Conservation (phyloP, 2,329 filamentous ascomycete genomes). For the Chaetomiaceae sp. region DNA sequence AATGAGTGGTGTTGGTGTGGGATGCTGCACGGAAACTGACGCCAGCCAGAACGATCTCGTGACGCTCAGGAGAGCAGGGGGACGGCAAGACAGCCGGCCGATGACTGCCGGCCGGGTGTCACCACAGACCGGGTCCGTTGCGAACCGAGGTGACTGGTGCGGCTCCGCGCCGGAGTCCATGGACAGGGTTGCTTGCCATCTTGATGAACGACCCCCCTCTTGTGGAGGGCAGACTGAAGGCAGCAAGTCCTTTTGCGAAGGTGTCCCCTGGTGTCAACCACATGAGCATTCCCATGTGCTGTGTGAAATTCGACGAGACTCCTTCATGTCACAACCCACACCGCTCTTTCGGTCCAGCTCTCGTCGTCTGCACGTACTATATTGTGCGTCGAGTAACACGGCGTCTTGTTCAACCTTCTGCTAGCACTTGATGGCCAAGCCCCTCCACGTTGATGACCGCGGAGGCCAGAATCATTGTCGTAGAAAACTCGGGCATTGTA, state of each 20-base stretch:
- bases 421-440: not conserved
- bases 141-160: no score
- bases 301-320: not conserved
- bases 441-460: no score
- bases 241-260: no score
- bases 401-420: not conserved
- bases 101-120: conserved; percentile 2
- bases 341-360: conserved; percentile 13
- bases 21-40: conserved; percentile 14
- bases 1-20: conserved; percentile 5
- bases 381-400: conserved; percentile 13
- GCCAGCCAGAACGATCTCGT: conserved; percentile 18
- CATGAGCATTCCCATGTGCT: not conserved
- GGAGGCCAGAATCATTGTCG: no score
- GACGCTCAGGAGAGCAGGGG: conserved; percentile 9
- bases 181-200: no score
- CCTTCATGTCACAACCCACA: not conserved
- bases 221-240: no score
- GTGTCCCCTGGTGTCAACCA: not conserved
- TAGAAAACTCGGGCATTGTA: no score
- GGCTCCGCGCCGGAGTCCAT: no score
- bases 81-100: not conserved
- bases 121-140: not conserved
- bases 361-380: conserved; percentile 12
- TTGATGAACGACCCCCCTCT: no score